Percentiles rank a stretch among this genome's conserved stretches.
Evolutionary conservation across 768 basidiomycete genomes (phyloP).

Genomic region (Boletales sp.): DNA sequence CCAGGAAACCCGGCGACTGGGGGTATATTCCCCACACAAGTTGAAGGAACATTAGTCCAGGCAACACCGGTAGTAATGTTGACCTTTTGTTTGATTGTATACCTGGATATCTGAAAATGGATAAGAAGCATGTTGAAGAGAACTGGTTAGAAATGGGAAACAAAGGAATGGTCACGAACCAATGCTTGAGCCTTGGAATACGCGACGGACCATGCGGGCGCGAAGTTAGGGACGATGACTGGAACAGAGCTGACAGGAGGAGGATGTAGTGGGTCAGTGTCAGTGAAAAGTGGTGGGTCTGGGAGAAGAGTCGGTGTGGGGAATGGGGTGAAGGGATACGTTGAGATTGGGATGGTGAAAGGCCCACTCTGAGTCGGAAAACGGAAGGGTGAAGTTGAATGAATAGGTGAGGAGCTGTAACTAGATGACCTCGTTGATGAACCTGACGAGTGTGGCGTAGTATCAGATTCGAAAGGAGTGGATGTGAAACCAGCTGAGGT

Average conservation of each 20-base stretch:
- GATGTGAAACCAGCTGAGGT: conserved; percentile 1
- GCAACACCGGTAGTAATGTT: conserved; percentile 59
- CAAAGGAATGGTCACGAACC: conserved; percentile 32
- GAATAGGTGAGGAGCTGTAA: conserved; percentile 7
- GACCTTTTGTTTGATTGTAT: conserved; percentile 62
- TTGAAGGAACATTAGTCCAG: conserved; percentile 39
- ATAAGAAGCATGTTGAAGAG: neutral
- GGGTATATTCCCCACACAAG: conserved; percentile 70
- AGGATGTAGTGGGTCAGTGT: conserved; percentile 52
- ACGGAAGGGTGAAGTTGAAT: conserved; percentile 4
- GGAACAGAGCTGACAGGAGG: conserved; percentile 47
- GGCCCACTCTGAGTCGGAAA: conserved; percentile 18
- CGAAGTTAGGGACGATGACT: conserved; percentile 43
- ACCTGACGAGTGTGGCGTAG: neutral
- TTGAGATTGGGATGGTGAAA: conserved; percentile 36
- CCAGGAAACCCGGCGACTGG: conserved; percentile 56
- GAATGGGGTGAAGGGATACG: conserved; percentile 53
- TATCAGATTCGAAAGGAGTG: conserved; percentile 3
- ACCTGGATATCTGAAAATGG: conserved; percentile 37
- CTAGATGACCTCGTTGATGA: neutral
- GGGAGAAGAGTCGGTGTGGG: conserved; percentile 57
- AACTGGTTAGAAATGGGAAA: neutral
- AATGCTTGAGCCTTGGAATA: conserved; percentile 54
- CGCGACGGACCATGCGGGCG: conserved; percentile 53
- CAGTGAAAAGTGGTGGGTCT: conserved; percentile 49